Evolutionary conservation across 495 filamentous ascomycete species (phyloP), one percentile per base, ranked within the genome.

Genomic region (Podospora conica): DNA sequence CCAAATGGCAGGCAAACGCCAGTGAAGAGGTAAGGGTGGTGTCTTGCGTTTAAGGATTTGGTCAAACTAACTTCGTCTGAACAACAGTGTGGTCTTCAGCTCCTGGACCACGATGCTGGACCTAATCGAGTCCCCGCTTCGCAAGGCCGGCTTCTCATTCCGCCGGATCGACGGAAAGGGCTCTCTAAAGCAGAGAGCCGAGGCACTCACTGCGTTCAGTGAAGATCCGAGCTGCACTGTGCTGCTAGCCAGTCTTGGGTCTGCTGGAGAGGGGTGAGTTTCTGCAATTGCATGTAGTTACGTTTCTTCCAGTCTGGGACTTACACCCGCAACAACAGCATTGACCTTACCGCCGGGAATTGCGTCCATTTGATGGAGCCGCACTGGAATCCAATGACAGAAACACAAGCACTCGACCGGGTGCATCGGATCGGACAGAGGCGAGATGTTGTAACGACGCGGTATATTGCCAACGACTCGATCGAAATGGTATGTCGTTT

Each of bases 361-460:
- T 76, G 73, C 2, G 72, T 82, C 23, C 71, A 76, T 61, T 72
- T 81, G 53, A 65, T 81, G 31, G 79, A 82, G 27, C 79, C 78
- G 10, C 75, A 81, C 65, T 82, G 78, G 79, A 81, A 82, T 59
- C 80, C 80, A 15, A 71, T 68, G 28, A 69, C 79, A 5, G 80
- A 82, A 48, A 69, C 74, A 20, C 80, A 82, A 66, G 80, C 80
- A 5, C 73, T 80, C 29, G 76, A 70, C 12, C 73, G 79, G 33
- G 70, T 73, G 24, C 55, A 75, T 27, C 69, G 78, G 23, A 71
- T 82, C 8, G 78, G 78, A 4, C 80, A 80, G 57, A 64, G 61
- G n/a, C 70, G 73, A 31, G 22, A 72, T 24, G 79, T 82, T 11
- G 61, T 64, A 11, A 69, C 77, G 2, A 31, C 66, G 21, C 15